phyloP scores from a whole-genome alignment of 345 rosid species.

The Carallia pectinifolia region DNA sequence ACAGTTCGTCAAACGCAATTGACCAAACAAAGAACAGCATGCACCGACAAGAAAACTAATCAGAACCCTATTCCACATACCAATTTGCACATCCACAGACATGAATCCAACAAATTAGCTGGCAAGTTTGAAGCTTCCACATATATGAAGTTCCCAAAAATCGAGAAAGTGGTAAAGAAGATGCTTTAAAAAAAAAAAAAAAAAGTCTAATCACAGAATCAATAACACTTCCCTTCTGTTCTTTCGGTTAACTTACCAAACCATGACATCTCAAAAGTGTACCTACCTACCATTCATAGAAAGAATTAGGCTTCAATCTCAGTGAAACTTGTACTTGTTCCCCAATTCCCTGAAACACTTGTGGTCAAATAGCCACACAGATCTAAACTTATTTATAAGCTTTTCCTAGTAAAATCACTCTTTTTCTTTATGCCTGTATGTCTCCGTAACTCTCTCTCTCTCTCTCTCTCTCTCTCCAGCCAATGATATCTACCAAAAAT shows the following conservation, averaged over 20 bases:
- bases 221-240: background rate
- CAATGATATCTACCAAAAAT: constrained; percentile 19
- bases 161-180: background rate
- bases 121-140: constrained; percentile 1
- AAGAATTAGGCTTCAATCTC: constrained; percentile 7
- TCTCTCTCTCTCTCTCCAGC: constrained; percentile 11
- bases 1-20: constrained; percentile 3
- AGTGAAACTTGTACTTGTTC: constrained; percentile 2
- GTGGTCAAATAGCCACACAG: constrained; percentile 10
- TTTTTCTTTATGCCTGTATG: too few relatives aligned
- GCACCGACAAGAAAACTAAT: constrained; percentile 1
- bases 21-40: constrained; percentile 10
- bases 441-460: too few relatives aligned
- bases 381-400: constrained; percentile 12
- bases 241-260: background rate
- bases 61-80: constrained; percentile 11
- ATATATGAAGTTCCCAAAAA: constrained; percentile 8
- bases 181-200: background rate
- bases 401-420: background rate
- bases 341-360: constrained; percentile 13
- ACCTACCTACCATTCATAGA: constrained; percentile 14
- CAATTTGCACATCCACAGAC: constrained; percentile 13
- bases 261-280: background rate
- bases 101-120: background rate
- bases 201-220: constrained; percentile 8